These are phyloP conservation scores for Diplocarpon rosae DNA, from an alignment of 2,329 filamentous ascomycete species.

Conservation along the genomic window DNA sequence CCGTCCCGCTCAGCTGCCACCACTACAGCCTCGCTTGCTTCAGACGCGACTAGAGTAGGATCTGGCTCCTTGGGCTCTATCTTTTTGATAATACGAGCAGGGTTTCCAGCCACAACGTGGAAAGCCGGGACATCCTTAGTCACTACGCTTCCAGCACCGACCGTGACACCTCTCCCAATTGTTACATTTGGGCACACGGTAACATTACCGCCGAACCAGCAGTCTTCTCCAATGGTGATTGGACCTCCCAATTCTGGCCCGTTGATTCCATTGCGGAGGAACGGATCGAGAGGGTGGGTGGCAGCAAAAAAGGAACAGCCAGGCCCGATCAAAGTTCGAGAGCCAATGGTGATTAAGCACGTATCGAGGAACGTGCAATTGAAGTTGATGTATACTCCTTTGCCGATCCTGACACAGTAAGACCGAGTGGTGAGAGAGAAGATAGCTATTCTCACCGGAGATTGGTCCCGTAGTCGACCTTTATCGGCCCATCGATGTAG, in stretches of 20 bases:
- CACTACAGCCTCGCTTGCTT: conserved; percentile 2
- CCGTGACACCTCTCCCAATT: conserved; percentile 60
- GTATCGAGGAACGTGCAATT: conserved; percentile 71
- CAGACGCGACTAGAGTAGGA: conserved; percentile 10
- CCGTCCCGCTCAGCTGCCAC: background rate
- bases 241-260: conserved; percentile 67
- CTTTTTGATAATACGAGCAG: conserved; percentile 44
- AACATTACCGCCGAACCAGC: conserved; percentile 66
- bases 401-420: conserved; percentile 40
- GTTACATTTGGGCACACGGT: conserved; percentile 66
- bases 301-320: conserved; percentile 67
- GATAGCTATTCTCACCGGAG: conserved; percentile 36
- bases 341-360: conserved; percentile 61
- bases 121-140: conserved; percentile 63
- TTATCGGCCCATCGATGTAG: conserved; percentile 59
- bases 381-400: conserved; percentile 65
- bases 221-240: conserved; percentile 69
- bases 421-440: conserved; percentile 1
- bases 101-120: conserved; percentile 55
- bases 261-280: conserved; percentile 58
- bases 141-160: conserved; percentile 76
- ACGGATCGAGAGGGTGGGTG: conserved; percentile 67
- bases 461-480: conserved; percentile 70
- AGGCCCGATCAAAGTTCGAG: conserved; percentile 67
- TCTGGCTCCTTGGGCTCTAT: conserved; percentile 28